These are phyloP conservation scores for Globisporangium cylindrosporum DNA, from an alignment of 352 stramenopile species.

Conservation along the genomic window DNA sequence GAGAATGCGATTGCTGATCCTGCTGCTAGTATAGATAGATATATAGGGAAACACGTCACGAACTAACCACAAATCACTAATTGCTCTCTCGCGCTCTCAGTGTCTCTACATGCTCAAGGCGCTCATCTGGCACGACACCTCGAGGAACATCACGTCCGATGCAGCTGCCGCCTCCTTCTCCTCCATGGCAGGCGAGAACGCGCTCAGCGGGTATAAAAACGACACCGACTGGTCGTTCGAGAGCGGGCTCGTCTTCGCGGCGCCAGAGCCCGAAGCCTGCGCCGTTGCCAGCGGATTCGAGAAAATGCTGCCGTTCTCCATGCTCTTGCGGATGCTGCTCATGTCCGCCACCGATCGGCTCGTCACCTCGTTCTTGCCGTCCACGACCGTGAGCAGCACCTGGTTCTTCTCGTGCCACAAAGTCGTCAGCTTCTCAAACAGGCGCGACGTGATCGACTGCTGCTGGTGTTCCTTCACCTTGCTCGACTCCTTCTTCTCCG, in stretches of 20 bases:
- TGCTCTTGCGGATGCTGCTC: slow-evolving; percentile 71
- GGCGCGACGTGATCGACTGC: slow-evolving; percentile 53
- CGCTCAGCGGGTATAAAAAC: slow-evolving; percentile 85
- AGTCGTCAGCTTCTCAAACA: slow-evolving; percentile 78
- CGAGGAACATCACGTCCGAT: slow-evolving; percentile 66
- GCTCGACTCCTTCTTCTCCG: slow-evolving; percentile 10
- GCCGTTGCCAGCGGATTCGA: slow-evolving; percentile 37
- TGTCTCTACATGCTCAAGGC: slow-evolving; percentile 29
- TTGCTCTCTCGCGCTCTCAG: not conserved
- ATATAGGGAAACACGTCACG: slow-evolving; percentile 13
- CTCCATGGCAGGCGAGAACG: slow-evolving; percentile 56
- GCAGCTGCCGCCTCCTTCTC: slow-evolving; percentile 21
- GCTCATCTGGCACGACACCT: slow-evolving; percentile 79
- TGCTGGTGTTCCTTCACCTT: slow-evolving; percentile 18
- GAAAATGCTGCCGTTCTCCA: slow-evolving; percentile 68
- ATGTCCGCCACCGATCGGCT: slow-evolving; percentile 77
- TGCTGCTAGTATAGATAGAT: slow-evolving; percentile 14
- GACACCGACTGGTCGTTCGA: slow-evolving; percentile 67
- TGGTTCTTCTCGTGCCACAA: slow-evolving; percentile 87
- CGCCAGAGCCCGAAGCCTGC: slow-evolving; percentile 5
- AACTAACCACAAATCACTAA: slow-evolving; percentile 12
- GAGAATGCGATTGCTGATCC: not conserved
- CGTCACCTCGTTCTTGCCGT: slow-evolving; percentile 71
- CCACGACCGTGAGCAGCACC: slow-evolving; percentile 67
- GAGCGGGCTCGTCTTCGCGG: slow-evolving; percentile 25